A percentile compares a stretch with the other conserved stretches of the same genome.
phyloP scores from a whole-genome alignment of 1,284 basidiomycete genomes.

The Chalciporus sp. region DNA sequence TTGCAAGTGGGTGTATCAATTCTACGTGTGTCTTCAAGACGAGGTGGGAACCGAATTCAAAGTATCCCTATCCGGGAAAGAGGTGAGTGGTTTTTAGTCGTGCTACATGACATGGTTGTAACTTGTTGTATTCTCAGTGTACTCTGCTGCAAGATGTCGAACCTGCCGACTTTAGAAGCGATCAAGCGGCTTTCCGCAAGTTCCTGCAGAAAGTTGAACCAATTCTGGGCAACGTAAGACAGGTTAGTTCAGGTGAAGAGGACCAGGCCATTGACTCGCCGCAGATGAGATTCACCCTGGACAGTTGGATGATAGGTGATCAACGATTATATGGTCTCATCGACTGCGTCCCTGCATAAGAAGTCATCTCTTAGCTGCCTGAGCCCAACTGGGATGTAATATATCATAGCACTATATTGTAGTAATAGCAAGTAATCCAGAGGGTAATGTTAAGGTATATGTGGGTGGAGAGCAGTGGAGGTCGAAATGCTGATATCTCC shows the following conservation, averaged over 20 bases:
- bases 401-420: not conserved
- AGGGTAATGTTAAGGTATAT: not conserved
- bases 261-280: conserved; percentile 27
- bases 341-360: conserved; percentile 10
- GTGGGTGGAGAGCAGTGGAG: not conserved
- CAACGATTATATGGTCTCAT: conserved; percentile 29
- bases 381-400: not conserved
- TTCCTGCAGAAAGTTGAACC: conserved; percentile 44
- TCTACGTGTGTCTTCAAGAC: conserved; percentile 56
- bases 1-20: conserved; percentile 47
- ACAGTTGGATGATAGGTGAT: conserved; percentile 31
- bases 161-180: conserved; percentile 43
- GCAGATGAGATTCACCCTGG: conserved; percentile 30
- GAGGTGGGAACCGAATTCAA: conserved; percentile 42
- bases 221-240: conserved; percentile 45
- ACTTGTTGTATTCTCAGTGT: conserved; percentile 37
- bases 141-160: conserved; percentile 44
- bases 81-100: conserved; percentile 34
- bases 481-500: conserved; percentile 5
- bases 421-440: not conserved
- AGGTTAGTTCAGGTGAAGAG: conserved; percentile 28
- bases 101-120: not conserved
- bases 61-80: conserved; percentile 47
- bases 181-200: conserved; percentile 38
- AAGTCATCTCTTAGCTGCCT: not conserved